Percentiles rank a stretch among this genome's conserved stretches.
Evolutionary conservation across 2,329 filamentous ascomycete species (phyloP).

Genomic region (Clarireedia monteithiana): DNA sequence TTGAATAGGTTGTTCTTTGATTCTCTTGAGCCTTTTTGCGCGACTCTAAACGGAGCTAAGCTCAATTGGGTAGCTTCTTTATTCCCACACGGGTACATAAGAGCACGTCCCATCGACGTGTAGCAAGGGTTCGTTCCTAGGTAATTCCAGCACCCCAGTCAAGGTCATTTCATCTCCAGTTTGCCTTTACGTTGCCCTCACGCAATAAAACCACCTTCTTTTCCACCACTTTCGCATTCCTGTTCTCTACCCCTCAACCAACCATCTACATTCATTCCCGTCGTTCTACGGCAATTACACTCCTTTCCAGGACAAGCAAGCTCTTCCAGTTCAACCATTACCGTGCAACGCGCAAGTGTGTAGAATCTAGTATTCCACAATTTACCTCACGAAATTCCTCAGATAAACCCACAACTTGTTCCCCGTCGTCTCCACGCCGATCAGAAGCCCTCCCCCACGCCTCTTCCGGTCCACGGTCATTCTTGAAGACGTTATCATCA

Average conservation of each 20-base stretch:
- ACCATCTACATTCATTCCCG: conserved; percentile 10
- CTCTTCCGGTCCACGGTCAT: not conserved
- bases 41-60: too few species aligned
- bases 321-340: not conserved
- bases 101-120: too few species aligned
- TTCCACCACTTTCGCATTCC: not conserved
- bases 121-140: not conserved
- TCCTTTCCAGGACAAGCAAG: conserved; percentile 13
- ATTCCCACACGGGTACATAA: too few species aligned
- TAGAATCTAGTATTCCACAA: not conserved
- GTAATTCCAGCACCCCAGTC: not conserved
- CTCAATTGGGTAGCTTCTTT: too few species aligned
- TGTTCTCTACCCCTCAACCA: not conserved
- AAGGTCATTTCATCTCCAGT: not conserved
- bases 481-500: conserved; percentile 17
- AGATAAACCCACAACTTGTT: not conserved
- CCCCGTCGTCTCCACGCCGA: not conserved
- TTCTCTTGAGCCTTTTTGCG: too few species aligned
- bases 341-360: not conserved
- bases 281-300: conserved; percentile 22
- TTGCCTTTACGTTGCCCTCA: not conserved
- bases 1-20: too few species aligned
- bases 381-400: not conserved
- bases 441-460: not conserved
- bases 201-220: conserved; percentile 8